Evolutionary conservation across 2,329 filamentous ascomycete species (phyloP).

Genomic region (Colletotrichum sojae): DNA sequence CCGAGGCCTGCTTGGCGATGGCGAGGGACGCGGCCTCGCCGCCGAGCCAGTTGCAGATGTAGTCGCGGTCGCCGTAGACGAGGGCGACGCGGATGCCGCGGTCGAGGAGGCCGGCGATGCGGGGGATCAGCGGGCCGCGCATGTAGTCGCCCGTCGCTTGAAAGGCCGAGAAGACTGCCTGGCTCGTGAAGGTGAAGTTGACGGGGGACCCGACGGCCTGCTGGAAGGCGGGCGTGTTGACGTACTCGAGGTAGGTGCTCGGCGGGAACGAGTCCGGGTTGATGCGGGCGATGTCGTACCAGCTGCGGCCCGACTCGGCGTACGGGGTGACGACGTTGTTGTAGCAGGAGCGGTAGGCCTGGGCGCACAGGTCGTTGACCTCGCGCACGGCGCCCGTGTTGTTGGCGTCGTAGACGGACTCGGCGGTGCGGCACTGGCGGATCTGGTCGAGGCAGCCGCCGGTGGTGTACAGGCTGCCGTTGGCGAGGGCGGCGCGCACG

Average conservation of each 20-base stretch:
- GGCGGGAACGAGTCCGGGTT: constrained; percentile 73
- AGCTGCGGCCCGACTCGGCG: constrained; percentile 67
- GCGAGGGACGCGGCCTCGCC: constrained; percentile 80
- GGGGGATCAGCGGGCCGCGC: constrained; percentile 71
- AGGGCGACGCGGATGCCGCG: constrained; percentile 78
- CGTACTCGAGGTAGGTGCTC: constrained; percentile 72
- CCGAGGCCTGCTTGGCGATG: constrained; percentile 64
- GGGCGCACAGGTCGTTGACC: constrained; percentile 35
- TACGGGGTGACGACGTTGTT: constrained; percentile 71
- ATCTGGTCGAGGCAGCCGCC: constrained; percentile 40
- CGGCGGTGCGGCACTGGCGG: constrained; percentile 38
- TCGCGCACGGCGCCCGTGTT: constrained; percentile 28
- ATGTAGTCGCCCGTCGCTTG: constrained; percentile 71
- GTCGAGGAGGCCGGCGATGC: constrained; percentile 72
- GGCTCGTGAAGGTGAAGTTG: constrained; percentile 69
- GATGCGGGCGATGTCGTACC: constrained; percentile 74
- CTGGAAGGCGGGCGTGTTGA: constrained; percentile 71
- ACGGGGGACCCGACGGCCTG: constrained; percentile 70
- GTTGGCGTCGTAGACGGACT: constrained; percentile 37
- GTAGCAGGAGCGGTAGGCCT: constrained; percentile 55
- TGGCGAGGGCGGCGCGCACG: constrained; percentile 38
- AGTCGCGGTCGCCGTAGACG: constrained; percentile 77
- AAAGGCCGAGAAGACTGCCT: constrained; percentile 63
- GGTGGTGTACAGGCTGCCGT: constrained; percentile 34
- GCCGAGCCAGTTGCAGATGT: constrained; percentile 79